Evolutionary conservation across 768 basidiomycete genomes (phyloP), one percentile per base, ranked within the genome.

Genomic region (Suillus spraguei): DNA sequence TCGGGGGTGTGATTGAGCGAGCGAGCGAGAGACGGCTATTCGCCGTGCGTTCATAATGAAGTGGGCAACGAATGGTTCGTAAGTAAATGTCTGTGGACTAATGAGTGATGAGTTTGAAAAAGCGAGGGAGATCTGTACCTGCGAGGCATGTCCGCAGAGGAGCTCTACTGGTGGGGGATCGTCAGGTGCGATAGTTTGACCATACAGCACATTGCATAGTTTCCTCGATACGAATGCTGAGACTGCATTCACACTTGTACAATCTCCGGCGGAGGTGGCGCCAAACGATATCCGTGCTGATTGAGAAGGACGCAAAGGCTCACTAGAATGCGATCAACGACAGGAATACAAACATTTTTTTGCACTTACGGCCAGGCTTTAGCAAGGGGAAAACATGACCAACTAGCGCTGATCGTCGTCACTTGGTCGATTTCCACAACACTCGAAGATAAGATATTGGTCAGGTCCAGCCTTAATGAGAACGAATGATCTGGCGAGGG

Each of bases 391-490:
- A 73, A 71, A 64, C 85, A 87, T 47, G 74, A 72, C 94, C 94
- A 95, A 6, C 79, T 77, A 1, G 91, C 85, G 67, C 93, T 94
- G 58, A 93, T 65, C 33, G 85, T 81, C 4, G 82, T 83, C 8
- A 95, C 68, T 66, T 91, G 87, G 4, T 79, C 80, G 20, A 95
- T 66, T 17, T 73, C 68, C 38, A 91, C 69, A 17, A 79, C 69
- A 28, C 71, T 71, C 5, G 77, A 77, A 22, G 76, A 70, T 0
- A 79, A 78, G 0, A 80, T 62, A 69, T 91, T 91, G 58, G 81
- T 81, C 8, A 92, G 67, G 65, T 87, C 84, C 11, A 91, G 65
- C 60, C 82, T 79, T 33, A 91, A 60, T 8, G 80, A 70, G 70
- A 85, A 91, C n/a, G 79, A 68, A 62, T 82, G 68, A 16, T 86